Percentiles rank a stretch among this genome's conserved stretches.
These are phyloP conservation scores for Corymbia calophylla DNA, from an alignment of 441 rosid genomes.

Conservation along the genomic window DNA sequence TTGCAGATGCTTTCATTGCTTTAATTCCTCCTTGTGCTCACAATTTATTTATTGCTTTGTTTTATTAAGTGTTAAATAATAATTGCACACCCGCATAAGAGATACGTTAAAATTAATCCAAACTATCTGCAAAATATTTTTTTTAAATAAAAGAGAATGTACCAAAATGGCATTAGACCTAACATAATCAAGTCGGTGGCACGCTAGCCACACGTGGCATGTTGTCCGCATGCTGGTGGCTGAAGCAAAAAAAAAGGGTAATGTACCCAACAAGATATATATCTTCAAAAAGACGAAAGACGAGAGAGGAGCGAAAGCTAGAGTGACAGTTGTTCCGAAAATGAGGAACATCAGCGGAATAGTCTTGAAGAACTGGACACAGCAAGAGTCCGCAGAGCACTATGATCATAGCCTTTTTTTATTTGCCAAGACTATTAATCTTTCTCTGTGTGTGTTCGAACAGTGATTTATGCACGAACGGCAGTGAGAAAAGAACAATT, in stretches of 20 bases:
- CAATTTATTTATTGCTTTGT: too few species aligned
- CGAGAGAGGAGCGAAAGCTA: slow-evolving; percentile 37
- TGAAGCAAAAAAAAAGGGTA: neutral
- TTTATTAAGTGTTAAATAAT: too few species aligned
- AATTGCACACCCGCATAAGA: too few species aligned
- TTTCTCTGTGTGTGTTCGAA: neutral
- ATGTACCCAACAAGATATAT: slow-evolving; percentile 76
- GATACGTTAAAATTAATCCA: too few species aligned
- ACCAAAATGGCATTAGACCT: too few species aligned
- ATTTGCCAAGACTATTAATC: neutral
- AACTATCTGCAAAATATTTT: too few species aligned
- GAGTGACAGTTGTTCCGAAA: neutral
- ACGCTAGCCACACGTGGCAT: too few species aligned
- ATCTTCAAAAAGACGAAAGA: slow-evolving; percentile 57
- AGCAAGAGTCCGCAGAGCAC: neutral
- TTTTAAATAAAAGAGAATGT: too few species aligned
- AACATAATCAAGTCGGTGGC: too few species aligned
- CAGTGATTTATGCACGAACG: neutral
- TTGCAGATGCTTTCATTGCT: too few species aligned
- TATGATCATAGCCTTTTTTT: neutral
- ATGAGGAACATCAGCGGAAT: neutral
- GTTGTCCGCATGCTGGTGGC: neutral
- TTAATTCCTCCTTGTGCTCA: too few species aligned
- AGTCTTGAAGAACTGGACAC: neutral
- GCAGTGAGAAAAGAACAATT: neutral